Base-by-base conservation (phyloP, 768 basidiomycete species). In the Clavulina sp. region DNA sequence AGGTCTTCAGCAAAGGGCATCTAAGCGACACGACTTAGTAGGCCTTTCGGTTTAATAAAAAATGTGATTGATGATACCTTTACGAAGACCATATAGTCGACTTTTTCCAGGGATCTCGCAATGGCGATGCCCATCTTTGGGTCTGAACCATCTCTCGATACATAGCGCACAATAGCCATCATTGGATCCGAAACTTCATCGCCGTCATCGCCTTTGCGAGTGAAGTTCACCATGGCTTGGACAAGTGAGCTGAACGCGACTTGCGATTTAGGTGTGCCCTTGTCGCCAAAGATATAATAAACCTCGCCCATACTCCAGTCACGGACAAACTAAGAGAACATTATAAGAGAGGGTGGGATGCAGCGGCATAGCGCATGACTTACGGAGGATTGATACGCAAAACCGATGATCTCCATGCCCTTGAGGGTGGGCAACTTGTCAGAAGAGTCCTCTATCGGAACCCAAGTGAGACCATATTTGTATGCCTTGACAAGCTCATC, bases 1-100 rank as follows among this genome's bases (percentile, higher is more conserved):
- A 89, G 71, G 59, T 99, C 93, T 62, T 99, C 93, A 2, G 88
- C 88, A 60, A 95, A 96, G 0, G 93, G 93, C 74, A 96, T 76
- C 88, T 92, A 57, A 6, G 38, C 34, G 53, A 41, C 3, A 46
- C 13, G 13, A 9, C 43, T 46, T 9, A 16, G 43, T 28, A 13
- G 43, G 9, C 9, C 9, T 13, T 46, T 24, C 13, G 13, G 13
- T 26, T 13, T 46, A 50, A 30, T 5, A 36, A n/a, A 38, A 41
- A 29, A 34, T 9, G 9, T n/a, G 61, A 69, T 41, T n/a, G n/a
- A n/a, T n/a, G n/a, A n/a, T 59, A 87, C 91, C 68, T 81, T 81
- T 21, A 76, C 76, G 85, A 83, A 95, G 44, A 88, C 70, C 52
- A 93, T 67, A 60, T 78, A 85, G 58, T 95, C 87, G 6, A 84